These are phyloP conservation scores for Kwoniella heveanensis DNA, from an alignment of 768 basidiomycete species.

Conservation along the genomic window DNA sequence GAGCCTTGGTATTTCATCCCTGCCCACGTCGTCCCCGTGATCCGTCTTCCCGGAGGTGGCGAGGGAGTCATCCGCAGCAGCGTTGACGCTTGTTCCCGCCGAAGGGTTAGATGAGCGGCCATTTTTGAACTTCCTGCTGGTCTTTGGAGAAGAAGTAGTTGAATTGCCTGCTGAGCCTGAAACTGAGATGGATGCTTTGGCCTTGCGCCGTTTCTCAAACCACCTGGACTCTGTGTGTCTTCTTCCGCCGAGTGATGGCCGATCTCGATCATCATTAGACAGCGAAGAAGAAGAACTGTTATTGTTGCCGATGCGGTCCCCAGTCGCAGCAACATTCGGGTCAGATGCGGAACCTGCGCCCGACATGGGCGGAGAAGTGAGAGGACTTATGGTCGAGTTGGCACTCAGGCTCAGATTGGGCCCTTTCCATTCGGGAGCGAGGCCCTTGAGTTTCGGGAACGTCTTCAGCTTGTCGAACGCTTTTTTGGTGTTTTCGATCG, in stretches of 20 bases:
- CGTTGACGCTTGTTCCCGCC: neutral
- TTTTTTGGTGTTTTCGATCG: constrained; percentile 29
- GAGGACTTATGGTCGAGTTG: neutral
- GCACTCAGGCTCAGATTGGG: neutral
- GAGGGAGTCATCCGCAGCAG: neutral
- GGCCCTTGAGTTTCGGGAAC: constrained; percentile 23
- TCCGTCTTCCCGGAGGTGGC: neutral
- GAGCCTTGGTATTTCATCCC: constrained; percentile 6
- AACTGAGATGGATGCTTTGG: constrained; percentile 1
- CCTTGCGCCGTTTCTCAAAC: constrained; percentile 7
- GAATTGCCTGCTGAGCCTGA: neutral
- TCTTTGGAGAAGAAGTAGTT: neutral
- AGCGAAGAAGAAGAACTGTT: neutral
- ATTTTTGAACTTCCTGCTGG: neutral
- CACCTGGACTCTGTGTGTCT: constrained; percentile 18
- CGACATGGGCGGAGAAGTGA: neutral
- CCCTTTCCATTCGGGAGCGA: constrained; percentile 3
- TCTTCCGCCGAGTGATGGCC: constrained; percentile 9
- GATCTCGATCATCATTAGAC: neutral
- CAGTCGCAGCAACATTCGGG: neutral
- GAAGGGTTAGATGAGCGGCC: neutral
- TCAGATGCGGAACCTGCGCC: neutral
- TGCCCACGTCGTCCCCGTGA: neutral
- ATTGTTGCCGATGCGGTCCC: neutral
- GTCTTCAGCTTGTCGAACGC: constrained; percentile 34